Evolutionary conservation across 179 eudicot genomes (phyloP).

Genomic region (Beta corolliflora): DNA sequence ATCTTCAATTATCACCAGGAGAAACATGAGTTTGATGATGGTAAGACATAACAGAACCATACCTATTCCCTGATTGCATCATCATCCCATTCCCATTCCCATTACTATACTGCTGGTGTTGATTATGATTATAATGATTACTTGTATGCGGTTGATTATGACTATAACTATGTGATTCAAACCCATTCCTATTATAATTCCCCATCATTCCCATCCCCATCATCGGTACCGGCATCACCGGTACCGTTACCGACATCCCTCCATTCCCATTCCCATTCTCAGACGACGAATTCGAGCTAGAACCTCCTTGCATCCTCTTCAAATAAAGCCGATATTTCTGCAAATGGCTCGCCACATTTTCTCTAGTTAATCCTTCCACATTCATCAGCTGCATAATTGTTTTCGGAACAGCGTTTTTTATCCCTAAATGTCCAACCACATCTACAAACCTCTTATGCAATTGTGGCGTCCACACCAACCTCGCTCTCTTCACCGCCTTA

Average conservation of each 20-base stretch:
- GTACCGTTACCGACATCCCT: slow-evolving; percentile 46
- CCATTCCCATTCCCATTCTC: not conserved
- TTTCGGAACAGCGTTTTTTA: slow-evolving; percentile 86
- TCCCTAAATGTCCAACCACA: slow-evolving; percentile 75
- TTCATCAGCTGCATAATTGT: slow-evolving; percentile 97
- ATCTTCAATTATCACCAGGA: slow-evolving; percentile 44
- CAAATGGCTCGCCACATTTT: slow-evolving; percentile 88
- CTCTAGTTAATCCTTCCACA: slow-evolving; percentile 83
- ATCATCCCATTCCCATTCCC: slow-evolving; percentile 21
- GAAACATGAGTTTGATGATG: slow-evolving; percentile 40
- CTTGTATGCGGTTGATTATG: slow-evolving; percentile 17
- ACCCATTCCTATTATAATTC: slow-evolving; percentile 39
- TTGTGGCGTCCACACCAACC: slow-evolving; percentile 94
- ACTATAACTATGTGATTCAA: slow-evolving; percentile 34
- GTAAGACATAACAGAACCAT: slow-evolving; percentile 41
- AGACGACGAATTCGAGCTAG: slow-evolving; percentile 16
- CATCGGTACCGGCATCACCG: slow-evolving; percentile 52
- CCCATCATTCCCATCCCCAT: slow-evolving; percentile 34
- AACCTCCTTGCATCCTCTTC: slow-evolving; percentile 69
- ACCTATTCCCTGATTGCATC: slow-evolving; percentile 54
- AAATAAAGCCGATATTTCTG: slow-evolving; percentile 84
- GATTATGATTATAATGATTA: slow-evolving; percentile 7
- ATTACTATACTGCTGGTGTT: slow-evolving; percentile 16
- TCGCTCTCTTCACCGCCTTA: slow-evolving; percentile 52
- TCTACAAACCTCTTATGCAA: slow-evolving; percentile 87